Percentiles rank a stretch among this genome's conserved stretches.
Evolutionary conservation across 257 asterid genomes (phyloP).

Genomic region (Capsicum pubescens): DNA sequence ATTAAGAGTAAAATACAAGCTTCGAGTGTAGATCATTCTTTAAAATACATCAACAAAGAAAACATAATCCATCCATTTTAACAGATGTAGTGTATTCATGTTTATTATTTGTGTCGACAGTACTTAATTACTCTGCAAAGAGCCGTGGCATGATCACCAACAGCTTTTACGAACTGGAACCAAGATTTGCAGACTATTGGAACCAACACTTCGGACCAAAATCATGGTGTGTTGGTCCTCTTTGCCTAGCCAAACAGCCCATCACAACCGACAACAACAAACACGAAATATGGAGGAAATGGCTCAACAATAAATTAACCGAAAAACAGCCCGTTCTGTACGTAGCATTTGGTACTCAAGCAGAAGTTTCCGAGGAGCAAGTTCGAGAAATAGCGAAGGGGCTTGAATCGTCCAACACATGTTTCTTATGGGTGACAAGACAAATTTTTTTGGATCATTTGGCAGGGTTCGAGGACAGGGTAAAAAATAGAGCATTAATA

Average conservation of each 20-base stretch:
- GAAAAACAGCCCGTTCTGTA: conserved; percentile 52
- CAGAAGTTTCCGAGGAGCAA: conserved; percentile 58
- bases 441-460: neutral
- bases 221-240: conserved; percentile 68
- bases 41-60: neutral
- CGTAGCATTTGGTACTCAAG: conserved; percentile 82
- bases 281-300: conserved; percentile 36
- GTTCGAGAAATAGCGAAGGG: conserved; percentile 57
- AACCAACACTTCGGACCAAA: conserved; percentile 54
- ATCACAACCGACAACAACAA: neutral
- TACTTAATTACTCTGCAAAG: neutral
- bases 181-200: conserved; percentile 53
- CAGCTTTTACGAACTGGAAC: conserved; percentile 58
- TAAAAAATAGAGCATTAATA: conserved; percentile 47
- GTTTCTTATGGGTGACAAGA: conserved; percentile 67
- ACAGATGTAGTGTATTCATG: too few relatives aligned
- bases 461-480: conserved; percentile 40
- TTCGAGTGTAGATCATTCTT: too few relatives aligned
- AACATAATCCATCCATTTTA: neutral
- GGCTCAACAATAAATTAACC: conserved; percentile 51
- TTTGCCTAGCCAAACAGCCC: conserved; percentile 43
- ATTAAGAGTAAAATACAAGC: too few relatives aligned
- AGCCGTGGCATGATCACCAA: conserved; percentile 64
- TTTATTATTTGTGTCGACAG: too few relatives aligned
- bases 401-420: conserved; percentile 51